These are phyloP conservation scores for Cercospora zeina DNA, from an alignment of 2,329 filamentous ascomycete species.

Conservation along the genomic window DNA sequence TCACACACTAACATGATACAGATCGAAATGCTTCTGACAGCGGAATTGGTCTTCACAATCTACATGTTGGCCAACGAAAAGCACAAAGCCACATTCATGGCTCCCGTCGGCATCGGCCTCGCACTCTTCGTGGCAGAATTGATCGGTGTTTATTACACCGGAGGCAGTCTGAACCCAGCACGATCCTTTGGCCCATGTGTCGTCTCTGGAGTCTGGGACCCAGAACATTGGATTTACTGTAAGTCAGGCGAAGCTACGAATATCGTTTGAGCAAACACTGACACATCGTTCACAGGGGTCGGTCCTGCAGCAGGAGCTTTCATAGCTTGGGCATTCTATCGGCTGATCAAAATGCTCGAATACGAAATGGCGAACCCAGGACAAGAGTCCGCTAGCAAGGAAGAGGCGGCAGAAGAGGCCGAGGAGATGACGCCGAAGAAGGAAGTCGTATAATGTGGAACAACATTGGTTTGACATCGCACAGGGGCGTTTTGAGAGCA, in stretches of 20 bases:
- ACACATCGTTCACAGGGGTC: constrained; percentile 30
- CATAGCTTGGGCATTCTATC: constrained; percentile 40
- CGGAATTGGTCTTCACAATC: constrained; percentile 46
- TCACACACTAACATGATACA: constrained; percentile 1
- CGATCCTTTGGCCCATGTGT: constrained; percentile 40
- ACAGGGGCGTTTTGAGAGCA: neutral
- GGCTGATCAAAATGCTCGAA: constrained; percentile 40
- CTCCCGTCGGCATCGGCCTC: constrained; percentile 52
- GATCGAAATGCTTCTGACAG: constrained; percentile 46
- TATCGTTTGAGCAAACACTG: neutral
- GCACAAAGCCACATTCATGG: constrained; percentile 49
- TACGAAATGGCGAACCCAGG: constrained; percentile 41
- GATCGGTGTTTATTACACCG: constrained; percentile 41
- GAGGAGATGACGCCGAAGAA: constrained; percentile 31
- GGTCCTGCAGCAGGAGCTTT: constrained; percentile 37
- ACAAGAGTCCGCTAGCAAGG: constrained; percentile 27
- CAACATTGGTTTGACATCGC: neutral
- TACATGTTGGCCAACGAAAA: constrained; percentile 47
- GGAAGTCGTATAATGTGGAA: constrained; percentile 16
- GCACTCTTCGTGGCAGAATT: constrained; percentile 52
- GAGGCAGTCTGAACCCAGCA: constrained; percentile 43
- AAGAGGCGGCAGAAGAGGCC: constrained; percentile 28
- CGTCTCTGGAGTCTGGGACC: constrained; percentile 31
- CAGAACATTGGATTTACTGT: constrained; percentile 34
- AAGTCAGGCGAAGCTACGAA: neutral